Conservation (phyloP, 148 eudicot species). For the Rheum nobile region DNA sequence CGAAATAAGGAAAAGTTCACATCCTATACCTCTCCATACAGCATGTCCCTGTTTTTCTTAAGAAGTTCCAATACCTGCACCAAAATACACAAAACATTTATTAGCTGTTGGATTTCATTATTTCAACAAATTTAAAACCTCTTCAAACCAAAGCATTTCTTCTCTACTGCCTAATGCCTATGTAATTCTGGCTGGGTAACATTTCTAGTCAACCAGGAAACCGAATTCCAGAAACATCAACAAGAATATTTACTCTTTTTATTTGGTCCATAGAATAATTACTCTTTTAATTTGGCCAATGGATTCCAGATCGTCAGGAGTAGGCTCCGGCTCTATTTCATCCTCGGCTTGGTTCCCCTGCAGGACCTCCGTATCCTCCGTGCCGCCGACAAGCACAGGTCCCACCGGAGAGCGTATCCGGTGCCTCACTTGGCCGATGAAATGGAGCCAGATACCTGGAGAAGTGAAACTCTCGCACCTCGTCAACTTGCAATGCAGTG, state of each 20-base stretch:
- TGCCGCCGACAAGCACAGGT: slow-evolving; percentile 7
- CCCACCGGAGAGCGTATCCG: slow-evolving; percentile 10
- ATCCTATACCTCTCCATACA: slow-evolving; percentile 58
- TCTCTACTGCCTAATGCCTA: background rate
- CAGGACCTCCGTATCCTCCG: slow-evolving; percentile 19
- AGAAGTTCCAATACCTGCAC: slow-evolving; percentile 83
- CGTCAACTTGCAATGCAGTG: background rate
- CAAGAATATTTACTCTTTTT: slow-evolving; percentile 29
- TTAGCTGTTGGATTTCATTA: background rate
- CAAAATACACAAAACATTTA: background rate
- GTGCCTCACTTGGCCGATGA: background rate
- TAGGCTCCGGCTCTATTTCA: slow-evolving; percentile 34
- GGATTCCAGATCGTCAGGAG: slow-evolving; percentile 59
- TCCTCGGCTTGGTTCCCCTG: slow-evolving; percentile 20
- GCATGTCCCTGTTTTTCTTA: slow-evolving; percentile 83
- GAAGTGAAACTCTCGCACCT: background rate
- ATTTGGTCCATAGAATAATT: slow-evolving; percentile 32
- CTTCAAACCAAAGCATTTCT: background rate
- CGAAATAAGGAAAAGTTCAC: background rate
- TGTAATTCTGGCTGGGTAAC: background rate
- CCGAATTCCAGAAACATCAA: background rate
- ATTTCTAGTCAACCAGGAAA: background rate
- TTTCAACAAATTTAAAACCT: background rate
- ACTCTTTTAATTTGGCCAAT: slow-evolving; percentile 61
- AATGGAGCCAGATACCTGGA: background rate